These are phyloP conservation scores for Paspalum notatum DNA, from an alignment of 176 grass and related monocot genomes.

Conservation along the genomic window DNA sequence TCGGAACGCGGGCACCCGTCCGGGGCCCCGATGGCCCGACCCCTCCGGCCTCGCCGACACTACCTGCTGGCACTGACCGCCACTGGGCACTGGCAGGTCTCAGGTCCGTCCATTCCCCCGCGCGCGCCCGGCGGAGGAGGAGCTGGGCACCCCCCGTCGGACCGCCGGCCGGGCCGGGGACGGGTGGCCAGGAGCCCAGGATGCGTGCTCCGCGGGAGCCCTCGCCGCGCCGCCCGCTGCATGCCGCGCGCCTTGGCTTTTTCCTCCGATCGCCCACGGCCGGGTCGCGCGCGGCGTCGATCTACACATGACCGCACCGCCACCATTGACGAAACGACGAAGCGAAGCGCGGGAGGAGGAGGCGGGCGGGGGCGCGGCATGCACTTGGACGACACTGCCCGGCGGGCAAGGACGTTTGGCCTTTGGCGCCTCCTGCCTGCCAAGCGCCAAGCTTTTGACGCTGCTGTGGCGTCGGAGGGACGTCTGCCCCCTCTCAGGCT, in stretches of 20 bases:
- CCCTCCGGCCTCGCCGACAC: slow-evolving; percentile 58
- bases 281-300: too few species aligned
- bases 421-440: neutral
- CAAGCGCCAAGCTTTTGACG: neutral
- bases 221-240: neutral
- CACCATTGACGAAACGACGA: too few species aligned
- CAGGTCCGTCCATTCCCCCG: neutral
- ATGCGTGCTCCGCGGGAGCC: slow-evolving; percentile 37
- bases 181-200: neutral
- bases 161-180: slow-evolving; percentile 10
- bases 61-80: neutral
- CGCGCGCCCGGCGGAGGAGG: neutral
- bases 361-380: too few species aligned
- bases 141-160: neutral
- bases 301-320: too few species aligned
- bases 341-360: too few species aligned
- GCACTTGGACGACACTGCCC: neutral
- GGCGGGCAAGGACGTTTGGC: neutral
- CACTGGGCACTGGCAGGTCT: slow-evolving; percentile 14
- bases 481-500: too few species aligned
- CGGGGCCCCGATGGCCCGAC: too few species aligned
- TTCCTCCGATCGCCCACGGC: slow-evolving; percentile 1
- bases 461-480: neutral
- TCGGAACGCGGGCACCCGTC: too few species aligned
- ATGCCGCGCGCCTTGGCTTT: neutral